Base-by-base conservation (phyloP, 805 yeast genomes). In the Kazachstania martiniae region DNA sequence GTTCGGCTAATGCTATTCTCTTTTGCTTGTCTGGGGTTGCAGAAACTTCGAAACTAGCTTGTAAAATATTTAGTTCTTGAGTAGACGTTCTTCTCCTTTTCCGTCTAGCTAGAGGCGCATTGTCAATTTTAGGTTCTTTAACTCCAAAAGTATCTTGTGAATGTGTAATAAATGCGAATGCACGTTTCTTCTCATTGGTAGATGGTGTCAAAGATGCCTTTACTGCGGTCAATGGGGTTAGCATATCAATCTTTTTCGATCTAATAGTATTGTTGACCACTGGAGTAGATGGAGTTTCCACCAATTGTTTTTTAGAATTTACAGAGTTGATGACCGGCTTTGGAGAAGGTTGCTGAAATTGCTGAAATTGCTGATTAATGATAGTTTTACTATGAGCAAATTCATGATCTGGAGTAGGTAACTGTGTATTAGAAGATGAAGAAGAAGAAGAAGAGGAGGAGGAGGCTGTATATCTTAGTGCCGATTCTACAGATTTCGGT, bases 81-180 rank as follows among this genome's bases (percentile, higher is more conserved):
- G 94, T 91, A 1, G 94, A 77, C 1, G 98, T 91, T 63, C 97
- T 79, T 62, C 98, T 76, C 61, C 98, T 74, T 56, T 89, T 89
- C 35, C 96, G 75, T 46, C 97, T 77, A 1, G 95, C 96, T 37
- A 87, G 64, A 30, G 86, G 86, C n/a, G 85, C 85, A 51, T 87
- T 84, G 58, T 86, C 95, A 35, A 85, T 84, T 5, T 71, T 60
- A 3, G 94, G 94, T 51, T 82, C 93, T 39, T 77, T 79, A 3
- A 73, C 65, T 12, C 93, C 86, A 52, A 77, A 89, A 1, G 95
- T 83, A 13, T 85, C 76, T 18, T 86, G 94, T 6, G 95, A 84
- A 58, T 89, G 97, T 15, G 93, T 77, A 42, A 89, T 89, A 59
- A 89, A 89, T 12, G 96, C 96, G 59, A 77, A 82, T 1, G 65